phyloP scores from a whole-genome alignment of 345 rosid species.

The Theobroma cacao region DNA sequence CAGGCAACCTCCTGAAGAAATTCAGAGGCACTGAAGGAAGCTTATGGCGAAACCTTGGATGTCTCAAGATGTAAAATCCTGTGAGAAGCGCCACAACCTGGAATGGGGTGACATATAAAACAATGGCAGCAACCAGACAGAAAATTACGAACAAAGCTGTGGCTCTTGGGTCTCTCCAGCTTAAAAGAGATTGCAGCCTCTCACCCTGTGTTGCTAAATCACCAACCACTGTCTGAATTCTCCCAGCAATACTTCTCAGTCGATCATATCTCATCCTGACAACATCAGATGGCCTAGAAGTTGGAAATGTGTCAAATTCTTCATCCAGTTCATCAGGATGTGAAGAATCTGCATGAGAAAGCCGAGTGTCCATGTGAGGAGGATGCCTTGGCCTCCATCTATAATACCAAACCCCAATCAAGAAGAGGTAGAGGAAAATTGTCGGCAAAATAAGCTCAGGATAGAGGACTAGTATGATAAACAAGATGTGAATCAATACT shows the following conservation, averaged over 20 bases:
- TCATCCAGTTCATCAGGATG: conserved; percentile 91
- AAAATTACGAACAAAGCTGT: conserved; percentile 73
- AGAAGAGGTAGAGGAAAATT: conserved; percentile 82
- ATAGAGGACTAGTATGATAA: conserved; percentile 76
- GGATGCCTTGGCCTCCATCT: conserved; percentile 96
- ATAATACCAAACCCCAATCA: conserved; percentile 91
- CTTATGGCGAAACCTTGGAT: conserved; percentile 87
- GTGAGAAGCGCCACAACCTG: conserved; percentile 71
- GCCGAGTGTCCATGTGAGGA: conserved; percentile 95
- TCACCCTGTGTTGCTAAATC: conserved; percentile 97
- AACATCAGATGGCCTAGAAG: conserved; percentile 67
- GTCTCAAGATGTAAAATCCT: conserved; percentile 77
- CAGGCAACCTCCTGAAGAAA: conserved; percentile 93
- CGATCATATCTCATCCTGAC: conserved; percentile 87
- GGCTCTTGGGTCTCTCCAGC: conserved; percentile 98
- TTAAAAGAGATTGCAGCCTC: conserved; percentile 78
- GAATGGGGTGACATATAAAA: conserved; percentile 84
- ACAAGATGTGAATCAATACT: conserved; percentile 79
- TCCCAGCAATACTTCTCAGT: conserved; percentile 85
- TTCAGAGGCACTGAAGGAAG: conserved; percentile 89
- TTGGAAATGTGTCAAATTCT: conserved; percentile 87
- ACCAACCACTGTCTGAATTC: conserved; percentile 91
- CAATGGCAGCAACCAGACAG: conserved; percentile 75
- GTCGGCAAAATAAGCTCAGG: conserved; percentile 93
- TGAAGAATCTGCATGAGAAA: conserved; percentile 81